Evolutionary conservation across 202 grass and related monocot species (phyloP).

Genomic region (Panicum hallii): DNA sequence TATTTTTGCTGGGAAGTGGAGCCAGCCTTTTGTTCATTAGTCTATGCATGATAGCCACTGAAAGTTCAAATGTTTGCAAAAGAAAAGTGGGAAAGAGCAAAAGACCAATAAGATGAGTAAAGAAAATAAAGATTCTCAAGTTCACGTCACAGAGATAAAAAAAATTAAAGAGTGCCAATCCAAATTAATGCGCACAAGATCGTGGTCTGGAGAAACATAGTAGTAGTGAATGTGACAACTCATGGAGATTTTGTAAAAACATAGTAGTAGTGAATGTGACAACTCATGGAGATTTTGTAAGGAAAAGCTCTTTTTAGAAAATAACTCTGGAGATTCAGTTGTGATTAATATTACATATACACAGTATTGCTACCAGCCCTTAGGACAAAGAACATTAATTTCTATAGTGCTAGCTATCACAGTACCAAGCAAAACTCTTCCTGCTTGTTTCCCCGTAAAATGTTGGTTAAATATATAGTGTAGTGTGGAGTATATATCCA

Average conservation of each 20-base stretch:
- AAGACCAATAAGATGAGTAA: conserved; percentile 9
- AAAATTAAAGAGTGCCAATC: not conserved
- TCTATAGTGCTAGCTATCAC: not conserved
- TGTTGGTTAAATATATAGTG: not conserved
- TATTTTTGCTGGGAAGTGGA: not conserved
- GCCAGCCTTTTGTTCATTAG: not conserved
- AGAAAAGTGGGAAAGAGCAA: not conserved
- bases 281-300: not conserved
- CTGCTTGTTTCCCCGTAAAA: not conserved
- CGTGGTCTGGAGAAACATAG: not conserved
- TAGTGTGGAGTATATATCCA: not conserved
- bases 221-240: not conserved
- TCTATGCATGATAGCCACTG: not conserved
- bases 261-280: not conserved
- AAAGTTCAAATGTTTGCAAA: conserved; percentile 33
- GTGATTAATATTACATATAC: not conserved
- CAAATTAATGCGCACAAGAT: not conserved
- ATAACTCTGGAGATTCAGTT: not conserved
- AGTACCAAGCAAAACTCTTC: not conserved
- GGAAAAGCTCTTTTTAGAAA: conserved; percentile 1
- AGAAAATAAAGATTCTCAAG: not conserved
- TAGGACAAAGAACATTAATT: not conserved
- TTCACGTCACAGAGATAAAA: not conserved
- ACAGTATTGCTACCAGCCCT: not conserved
- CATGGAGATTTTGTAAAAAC: not conserved